phyloP scores from a whole-genome alignment of 2,329 filamentous ascomycete genomes.

The Colletotrichum tabaci region DNA sequence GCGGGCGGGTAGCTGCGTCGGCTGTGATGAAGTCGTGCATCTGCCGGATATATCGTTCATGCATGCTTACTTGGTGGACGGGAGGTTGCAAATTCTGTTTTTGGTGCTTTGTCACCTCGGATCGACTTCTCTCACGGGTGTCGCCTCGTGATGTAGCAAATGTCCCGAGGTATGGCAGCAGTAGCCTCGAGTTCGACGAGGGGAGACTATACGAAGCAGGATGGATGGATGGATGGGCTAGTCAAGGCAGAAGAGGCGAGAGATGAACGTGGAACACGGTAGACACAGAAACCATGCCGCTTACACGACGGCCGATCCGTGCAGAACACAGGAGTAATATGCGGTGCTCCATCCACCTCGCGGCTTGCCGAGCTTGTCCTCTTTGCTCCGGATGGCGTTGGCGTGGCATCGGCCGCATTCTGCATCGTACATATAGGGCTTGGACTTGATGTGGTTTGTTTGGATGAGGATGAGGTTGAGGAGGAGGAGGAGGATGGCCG shows the following conservation, averaged over 20 bases:
- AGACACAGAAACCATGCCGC: neutral
- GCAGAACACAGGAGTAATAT: constrained; percentile 18
- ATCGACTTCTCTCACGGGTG: neutral
- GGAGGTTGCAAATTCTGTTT: neutral
- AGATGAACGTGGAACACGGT: neutral
- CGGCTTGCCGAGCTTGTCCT: constrained; percentile 1
- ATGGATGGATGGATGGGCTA: constrained; percentile 7
- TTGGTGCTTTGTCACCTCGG: neutral
- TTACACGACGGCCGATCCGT: constrained; percentile 40
- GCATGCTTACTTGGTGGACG: neutral
- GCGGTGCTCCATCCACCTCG: constrained; percentile 10
- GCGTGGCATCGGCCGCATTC: constrained; percentile 25
- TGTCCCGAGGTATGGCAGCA: constrained; percentile 14
- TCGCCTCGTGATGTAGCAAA: neutral
- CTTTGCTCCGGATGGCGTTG: constrained; percentile 13
- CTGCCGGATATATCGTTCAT: constrained; percentile 11
- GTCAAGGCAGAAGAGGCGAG: neutral
- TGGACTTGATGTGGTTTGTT: neutral
- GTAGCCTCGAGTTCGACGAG: neutral
- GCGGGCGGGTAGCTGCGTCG: constrained; percentile 4
- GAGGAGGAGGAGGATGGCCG: too few species aligned
- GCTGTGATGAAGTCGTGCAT: constrained; percentile 32
- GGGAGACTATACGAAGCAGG: neutral
- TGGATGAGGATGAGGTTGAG: neutral
- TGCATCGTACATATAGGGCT: neutral